These are phyloP conservation scores for Neospermospora avenae DNA, from an alignment of 2,329 filamentous ascomycete genomes.

Conservation along the genomic window DNA sequence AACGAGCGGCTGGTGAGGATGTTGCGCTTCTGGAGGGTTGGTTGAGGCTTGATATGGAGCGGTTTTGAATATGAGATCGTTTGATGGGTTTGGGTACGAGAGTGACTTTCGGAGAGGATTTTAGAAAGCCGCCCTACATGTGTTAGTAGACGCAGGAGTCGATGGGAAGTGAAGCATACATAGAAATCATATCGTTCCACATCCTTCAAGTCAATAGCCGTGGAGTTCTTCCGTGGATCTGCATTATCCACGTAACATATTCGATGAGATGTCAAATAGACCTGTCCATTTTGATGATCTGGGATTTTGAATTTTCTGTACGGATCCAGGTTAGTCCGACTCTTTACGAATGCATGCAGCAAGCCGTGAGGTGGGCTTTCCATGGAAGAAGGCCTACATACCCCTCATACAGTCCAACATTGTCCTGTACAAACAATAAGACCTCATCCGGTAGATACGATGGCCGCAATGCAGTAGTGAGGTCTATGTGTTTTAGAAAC, in stretches of 20 bases:
- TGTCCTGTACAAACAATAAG: slow-evolving; percentile 94
- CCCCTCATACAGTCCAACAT: slow-evolving; percentile 97
- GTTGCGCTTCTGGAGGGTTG: slow-evolving; percentile 45
- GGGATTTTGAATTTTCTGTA: slow-evolving; percentile 89
- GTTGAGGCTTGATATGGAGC: slow-evolving; percentile 47
- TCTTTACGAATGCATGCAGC: background rate
- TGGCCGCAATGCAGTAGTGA: slow-evolving; percentile 93
- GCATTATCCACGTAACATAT: slow-evolving; percentile 91
- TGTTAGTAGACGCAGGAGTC: slow-evolving; percentile 22
- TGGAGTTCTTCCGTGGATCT: slow-evolving; percentile 79
- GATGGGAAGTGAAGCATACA: slow-evolving; percentile 44
- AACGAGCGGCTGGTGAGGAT: slow-evolving; percentile 46
- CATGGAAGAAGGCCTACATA: slow-evolving; percentile 44
- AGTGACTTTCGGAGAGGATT: slow-evolving; percentile 92
- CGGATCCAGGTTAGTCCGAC: slow-evolving; percentile 2
- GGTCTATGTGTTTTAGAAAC: slow-evolving; percentile 93
- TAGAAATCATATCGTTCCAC: slow-evolving; percentile 90
- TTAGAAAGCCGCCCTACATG: slow-evolving; percentile 77
- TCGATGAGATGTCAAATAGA: slow-evolving; percentile 93
- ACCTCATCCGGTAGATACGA: slow-evolving; percentile 91
- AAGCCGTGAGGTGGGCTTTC: slow-evolving; percentile 7
- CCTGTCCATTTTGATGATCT: slow-evolving; percentile 91
- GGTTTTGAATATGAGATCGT: slow-evolving; percentile 55
- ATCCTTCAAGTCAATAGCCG: slow-evolving; percentile 83
- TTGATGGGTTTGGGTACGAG: slow-evolving; percentile 78